A percentile compares a stretch with the other conserved stretches of the same genome.
phyloP scores from a whole-genome alignment of 345 rosid species.

The Dipteronia dyeriana region DNA sequence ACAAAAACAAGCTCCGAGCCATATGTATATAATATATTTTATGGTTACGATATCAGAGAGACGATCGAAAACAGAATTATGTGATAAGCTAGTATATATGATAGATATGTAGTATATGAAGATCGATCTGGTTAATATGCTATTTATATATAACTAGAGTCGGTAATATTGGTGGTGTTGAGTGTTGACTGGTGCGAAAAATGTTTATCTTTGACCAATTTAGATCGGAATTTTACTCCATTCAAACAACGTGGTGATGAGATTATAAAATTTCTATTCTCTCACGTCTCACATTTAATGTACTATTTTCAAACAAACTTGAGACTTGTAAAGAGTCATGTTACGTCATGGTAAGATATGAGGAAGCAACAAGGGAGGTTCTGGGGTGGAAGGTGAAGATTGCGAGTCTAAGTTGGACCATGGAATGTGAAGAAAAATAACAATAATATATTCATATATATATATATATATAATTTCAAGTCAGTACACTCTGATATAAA shows the following conservation, averaged over 20 bases:
- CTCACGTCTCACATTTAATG: neutral
- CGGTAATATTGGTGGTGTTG: neutral
- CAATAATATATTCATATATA: no score
- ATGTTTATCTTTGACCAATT: constrained; percentile 21
- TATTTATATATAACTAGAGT: constrained; percentile 11
- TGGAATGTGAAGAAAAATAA: constrained; percentile 8
- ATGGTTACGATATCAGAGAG: neutral
- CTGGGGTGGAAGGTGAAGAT: constrained; percentile 5
- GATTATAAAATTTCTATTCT: neutral
- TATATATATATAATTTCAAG: no score
- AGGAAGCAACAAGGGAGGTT: constrained; percentile 41
- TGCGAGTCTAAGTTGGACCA: constrained; percentile 41
- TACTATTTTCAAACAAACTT: neutral
- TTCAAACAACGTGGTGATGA: constrained; percentile 6
- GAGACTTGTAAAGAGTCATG: neutral
- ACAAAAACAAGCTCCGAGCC: constrained; percentile 31
- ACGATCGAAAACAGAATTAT: neutral
- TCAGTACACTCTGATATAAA: no score
- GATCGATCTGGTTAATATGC: neutral
- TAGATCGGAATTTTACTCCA: neutral
- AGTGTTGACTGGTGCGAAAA: neutral
- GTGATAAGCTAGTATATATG: neutral
- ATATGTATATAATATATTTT: constrained; percentile 16
- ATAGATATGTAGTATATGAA: neutral
- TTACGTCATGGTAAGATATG: neutral